phyloP scores from a whole-genome alignment of 2,329 filamentous ascomycete genomes.

The Phaeosphaeriaceae sp. region DNA sequence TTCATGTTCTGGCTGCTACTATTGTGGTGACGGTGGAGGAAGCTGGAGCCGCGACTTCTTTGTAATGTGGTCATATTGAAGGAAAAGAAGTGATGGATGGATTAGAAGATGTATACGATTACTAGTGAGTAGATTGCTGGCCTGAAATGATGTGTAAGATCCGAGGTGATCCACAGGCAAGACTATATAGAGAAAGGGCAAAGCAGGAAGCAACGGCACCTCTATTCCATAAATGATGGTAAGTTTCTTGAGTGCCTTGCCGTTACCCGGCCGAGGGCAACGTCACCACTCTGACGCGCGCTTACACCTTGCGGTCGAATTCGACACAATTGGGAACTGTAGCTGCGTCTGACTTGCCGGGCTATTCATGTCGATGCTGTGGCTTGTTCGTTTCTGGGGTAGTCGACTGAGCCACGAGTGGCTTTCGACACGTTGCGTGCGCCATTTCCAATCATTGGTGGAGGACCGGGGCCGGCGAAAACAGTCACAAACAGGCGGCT shows the following conservation, averaged over 20 bases:
- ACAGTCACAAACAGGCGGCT: not conserved
- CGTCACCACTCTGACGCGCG: constrained; percentile 7
- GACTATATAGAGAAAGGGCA: not conserved
- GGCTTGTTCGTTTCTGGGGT: constrained; percentile 1
- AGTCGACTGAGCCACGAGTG: constrained; percentile 11
- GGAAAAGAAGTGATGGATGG: not conserved
- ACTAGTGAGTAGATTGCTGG: not conserved
- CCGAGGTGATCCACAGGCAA: constrained; percentile 1
- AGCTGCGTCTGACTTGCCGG: not conserved
- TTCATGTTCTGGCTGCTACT: constrained; percentile 9
- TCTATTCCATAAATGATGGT: not conserved
- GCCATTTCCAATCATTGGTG: constrained; percentile 9
- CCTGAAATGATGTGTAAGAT: not conserved
- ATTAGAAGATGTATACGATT: not conserved
- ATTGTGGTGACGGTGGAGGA: constrained; percentile 17
- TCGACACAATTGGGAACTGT: constrained; percentile 4
- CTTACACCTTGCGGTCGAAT: constrained; percentile 3
- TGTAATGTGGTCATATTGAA: constrained; percentile 16
- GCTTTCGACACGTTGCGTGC: constrained; percentile 12
- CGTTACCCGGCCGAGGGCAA: constrained; percentile 8
- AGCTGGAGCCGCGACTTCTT: constrained; percentile 11
- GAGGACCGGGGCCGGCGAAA: not conserved
- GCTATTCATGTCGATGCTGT: not conserved
- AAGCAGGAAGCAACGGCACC: constrained; percentile 9
- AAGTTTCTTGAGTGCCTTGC: not conserved